Conservation (phyloP, 306 rosid species). For the Cicer yamashitae region DNA sequence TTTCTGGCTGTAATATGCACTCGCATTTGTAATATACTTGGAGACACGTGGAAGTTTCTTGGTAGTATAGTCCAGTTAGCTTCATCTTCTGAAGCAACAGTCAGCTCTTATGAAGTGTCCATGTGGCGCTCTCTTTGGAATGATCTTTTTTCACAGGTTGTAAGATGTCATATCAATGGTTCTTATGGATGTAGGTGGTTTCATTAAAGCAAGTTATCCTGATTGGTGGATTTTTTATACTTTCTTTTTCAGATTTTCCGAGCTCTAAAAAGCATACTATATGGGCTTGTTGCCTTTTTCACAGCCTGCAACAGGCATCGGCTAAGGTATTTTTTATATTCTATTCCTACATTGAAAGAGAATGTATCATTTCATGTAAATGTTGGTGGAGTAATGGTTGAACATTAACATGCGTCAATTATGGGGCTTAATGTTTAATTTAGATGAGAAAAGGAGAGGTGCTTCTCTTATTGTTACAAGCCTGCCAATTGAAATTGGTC, state of each 20-base stretch:
- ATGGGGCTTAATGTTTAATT: too few species aligned
- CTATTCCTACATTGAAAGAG: constrained; percentile 31
- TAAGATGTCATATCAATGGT: constrained; percentile 1
- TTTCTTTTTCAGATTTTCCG: constrained; percentile 74
- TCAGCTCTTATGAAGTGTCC: constrained; percentile 69
- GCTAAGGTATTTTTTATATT: constrained; percentile 67
- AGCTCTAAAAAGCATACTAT: constrained; percentile 83
- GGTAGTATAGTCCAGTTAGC: constrained; percentile 67
- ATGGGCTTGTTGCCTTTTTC: constrained; percentile 87
- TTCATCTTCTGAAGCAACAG: constrained; percentile 75
- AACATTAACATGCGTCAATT: not conserved
- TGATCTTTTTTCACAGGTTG: constrained; percentile 93
- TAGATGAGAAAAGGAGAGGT: too few species aligned
- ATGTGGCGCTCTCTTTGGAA: constrained; percentile 91
- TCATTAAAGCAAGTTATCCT: constrained; percentile 39
- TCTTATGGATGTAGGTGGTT: constrained; percentile 27
- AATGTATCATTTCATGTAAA: constrained; percentile 26
- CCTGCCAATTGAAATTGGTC: too few species aligned
- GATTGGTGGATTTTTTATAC: constrained; percentile 26
- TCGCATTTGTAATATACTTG: constrained; percentile 48
- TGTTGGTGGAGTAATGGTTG: constrained; percentile 31
- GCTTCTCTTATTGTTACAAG: too few species aligned
- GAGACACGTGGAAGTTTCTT: constrained; percentile 61
- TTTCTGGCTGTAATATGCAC: constrained; percentile 52
- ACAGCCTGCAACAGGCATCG: constrained; percentile 97